These are phyloP conservation scores for Sphaerobolus stellatus DNA, from an alignment of 1,284 basidiomycete species.

Conservation along the genomic window DNA sequence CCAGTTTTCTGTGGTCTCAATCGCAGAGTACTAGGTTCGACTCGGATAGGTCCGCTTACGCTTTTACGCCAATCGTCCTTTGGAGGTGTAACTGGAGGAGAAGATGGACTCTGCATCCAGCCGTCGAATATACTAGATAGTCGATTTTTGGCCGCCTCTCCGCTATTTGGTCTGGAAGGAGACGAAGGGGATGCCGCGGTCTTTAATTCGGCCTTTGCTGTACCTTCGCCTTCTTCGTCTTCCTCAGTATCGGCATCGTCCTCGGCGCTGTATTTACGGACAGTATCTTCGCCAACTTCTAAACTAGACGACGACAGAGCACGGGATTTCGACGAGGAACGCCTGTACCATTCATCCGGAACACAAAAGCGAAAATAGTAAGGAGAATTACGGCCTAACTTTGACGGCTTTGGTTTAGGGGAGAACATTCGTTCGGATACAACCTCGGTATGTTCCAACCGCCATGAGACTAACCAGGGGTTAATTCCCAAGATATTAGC, in stretches of 20 bases:
- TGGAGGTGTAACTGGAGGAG: constrained; percentile 31
- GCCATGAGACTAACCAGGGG: constrained; percentile 38
- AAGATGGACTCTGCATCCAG: constrained; percentile 50
- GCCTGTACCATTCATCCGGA: constrained; percentile 77
- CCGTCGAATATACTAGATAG: constrained; percentile 64
- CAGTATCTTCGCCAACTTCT: constrained; percentile 52
- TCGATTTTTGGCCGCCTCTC: constrained; percentile 43
- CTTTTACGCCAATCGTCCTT: constrained; percentile 45
- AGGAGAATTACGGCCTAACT: constrained; percentile 39
- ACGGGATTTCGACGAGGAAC: constrained; percentile 51
- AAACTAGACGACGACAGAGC: constrained; percentile 44
- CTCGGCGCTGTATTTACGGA: constrained; percentile 34
- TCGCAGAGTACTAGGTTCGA: constrained; percentile 40
- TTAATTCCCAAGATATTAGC: background rate
- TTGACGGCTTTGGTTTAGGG: constrained; percentile 35
- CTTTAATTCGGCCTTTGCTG: constrained; percentile 50
- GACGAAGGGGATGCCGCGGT: constrained; percentile 6
- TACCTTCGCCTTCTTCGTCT: constrained; percentile 52
- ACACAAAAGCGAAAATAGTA: constrained; percentile 61
- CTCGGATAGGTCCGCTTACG: constrained; percentile 65
- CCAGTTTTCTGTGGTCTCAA: constrained; percentile 11
- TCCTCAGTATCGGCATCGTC: constrained; percentile 52
- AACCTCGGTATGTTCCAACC: constrained; percentile 37
- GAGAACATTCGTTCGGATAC: constrained; percentile 41
- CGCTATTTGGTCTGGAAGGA: background rate